phyloP scores from a whole-genome alignment of 1,284 basidiomycete species.

The Phylloboletellus chloephorus region DNA sequence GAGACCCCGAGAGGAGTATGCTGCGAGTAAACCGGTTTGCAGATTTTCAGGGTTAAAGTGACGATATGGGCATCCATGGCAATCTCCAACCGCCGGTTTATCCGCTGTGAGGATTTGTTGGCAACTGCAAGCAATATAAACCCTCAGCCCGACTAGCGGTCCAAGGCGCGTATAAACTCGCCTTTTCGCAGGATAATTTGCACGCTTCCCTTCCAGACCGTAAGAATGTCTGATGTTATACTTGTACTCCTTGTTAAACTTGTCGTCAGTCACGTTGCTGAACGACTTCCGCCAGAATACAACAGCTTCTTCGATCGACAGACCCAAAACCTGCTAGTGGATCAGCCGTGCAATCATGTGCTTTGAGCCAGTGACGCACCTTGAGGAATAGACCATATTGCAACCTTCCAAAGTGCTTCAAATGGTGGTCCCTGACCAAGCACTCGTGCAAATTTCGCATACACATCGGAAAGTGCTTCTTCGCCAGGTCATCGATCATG shows the following conservation, averaged over 20 bases:
- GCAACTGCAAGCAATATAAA: conserved; percentile 54
- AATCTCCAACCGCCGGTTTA: conserved; percentile 68
- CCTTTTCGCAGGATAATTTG: conserved; percentile 93
- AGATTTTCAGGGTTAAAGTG: conserved; percentile 87
- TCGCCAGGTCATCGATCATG: conserved; percentile 87
- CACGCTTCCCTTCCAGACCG: conserved; percentile 90
- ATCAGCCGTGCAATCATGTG: conserved; percentile 1
- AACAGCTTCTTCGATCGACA: conserved; percentile 93
- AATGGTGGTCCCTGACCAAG: conserved; percentile 74
- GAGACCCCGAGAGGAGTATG: conserved; percentile 67
- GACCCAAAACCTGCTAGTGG: conserved; percentile 69
- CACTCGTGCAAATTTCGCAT: conserved; percentile 89
- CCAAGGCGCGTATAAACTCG: conserved; percentile 29
- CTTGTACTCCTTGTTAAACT: conserved; percentile 97
- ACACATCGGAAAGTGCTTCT: conserved; percentile 91
- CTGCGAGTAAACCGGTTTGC: conserved; percentile 67
- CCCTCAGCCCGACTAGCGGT: conserved; percentile 1
- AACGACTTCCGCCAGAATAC: conserved; percentile 93
- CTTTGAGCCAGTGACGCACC: conserved; percentile 40
- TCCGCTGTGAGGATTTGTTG: conserved; percentile 82
- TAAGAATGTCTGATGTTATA: conserved; percentile 98
- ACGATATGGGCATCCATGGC: conserved; percentile 93
- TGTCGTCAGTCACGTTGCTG: conserved; percentile 78
- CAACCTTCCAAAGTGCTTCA: conserved; percentile 90
- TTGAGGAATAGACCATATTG: conserved; percentile 96